These are phyloP conservation scores for Nicotiana knightiana DNA, from an alignment of 257 asterid genomes.

Conservation along the genomic window DNA sequence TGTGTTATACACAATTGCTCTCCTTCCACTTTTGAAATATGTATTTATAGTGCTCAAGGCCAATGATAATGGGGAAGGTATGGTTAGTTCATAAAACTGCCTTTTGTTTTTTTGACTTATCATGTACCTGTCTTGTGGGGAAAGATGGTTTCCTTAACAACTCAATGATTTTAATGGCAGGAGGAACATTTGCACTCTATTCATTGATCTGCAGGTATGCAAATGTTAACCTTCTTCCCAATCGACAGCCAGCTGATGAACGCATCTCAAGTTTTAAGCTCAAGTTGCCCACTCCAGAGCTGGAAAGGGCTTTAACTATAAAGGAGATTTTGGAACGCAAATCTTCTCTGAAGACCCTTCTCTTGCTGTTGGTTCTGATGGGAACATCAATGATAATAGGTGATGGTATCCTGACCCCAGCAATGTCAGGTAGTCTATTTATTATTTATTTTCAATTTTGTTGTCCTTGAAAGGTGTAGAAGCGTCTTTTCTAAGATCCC, in stretches of 20 bases:
- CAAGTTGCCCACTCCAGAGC: slow-evolving; percentile 87
- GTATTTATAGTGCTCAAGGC: slow-evolving; percentile 93
- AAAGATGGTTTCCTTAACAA: slow-evolving; percentile 7
- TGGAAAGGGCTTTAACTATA: slow-evolving; percentile 78
- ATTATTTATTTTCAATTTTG: background rate
- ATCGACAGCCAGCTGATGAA: slow-evolving; percentile 84
- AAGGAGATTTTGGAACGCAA: slow-evolving; percentile 75
- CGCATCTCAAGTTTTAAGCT: slow-evolving; percentile 87
- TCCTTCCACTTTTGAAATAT: slow-evolving; percentile 70
- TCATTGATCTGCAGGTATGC: slow-evolving; percentile 92
- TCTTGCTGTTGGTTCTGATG: slow-evolving; percentile 73
- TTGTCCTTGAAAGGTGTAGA: background rate
- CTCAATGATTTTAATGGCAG: slow-evolving; percentile 37
- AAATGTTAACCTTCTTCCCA: slow-evolving; percentile 83
- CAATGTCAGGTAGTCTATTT: slow-evolving; percentile 68
- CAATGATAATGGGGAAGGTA: slow-evolving; percentile 97
- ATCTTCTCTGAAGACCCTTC: slow-evolving; percentile 43
- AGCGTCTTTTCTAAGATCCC: background rate
- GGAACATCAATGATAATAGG: slow-evolving; percentile 97
- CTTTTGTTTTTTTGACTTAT: background rate
- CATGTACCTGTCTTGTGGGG: slow-evolving; percentile 4
- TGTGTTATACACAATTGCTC: slow-evolving; percentile 87
- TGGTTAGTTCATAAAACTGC: slow-evolving; percentile 7
- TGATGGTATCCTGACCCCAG: slow-evolving; percentile 95
- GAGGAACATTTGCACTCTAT: slow-evolving; percentile 94